These are phyloP conservation scores for Aegilops tauschii DNA, from an alignment of 176 grass and related monocot genomes.

Conservation along the genomic window DNA sequence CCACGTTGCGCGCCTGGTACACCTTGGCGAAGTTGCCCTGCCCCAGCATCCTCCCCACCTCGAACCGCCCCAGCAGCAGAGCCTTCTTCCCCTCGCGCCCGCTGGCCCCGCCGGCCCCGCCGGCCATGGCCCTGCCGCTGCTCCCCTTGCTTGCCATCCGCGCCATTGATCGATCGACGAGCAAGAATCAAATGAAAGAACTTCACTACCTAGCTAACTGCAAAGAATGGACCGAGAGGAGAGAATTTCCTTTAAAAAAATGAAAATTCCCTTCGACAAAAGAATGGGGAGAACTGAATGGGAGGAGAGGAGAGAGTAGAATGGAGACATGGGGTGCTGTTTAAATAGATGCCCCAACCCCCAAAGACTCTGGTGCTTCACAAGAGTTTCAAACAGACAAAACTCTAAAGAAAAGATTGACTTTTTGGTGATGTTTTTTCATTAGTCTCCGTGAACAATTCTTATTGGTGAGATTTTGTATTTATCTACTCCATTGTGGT, in stretches of 20 bases:
- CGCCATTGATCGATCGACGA: constrained; percentile 16
- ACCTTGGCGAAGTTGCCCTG: constrained; percentile 95
- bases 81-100: constrained; percentile 37
- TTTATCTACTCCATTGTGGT: neutral
- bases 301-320: constrained; percentile 19
- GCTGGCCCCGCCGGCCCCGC: neutral
- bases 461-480: neutral
- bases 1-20: constrained; percentile 74
- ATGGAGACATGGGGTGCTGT: neutral
- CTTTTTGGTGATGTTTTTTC: constrained; percentile 3
- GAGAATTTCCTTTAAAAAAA: neutral
- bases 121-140: neutral
- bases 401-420: constrained; percentile 32
- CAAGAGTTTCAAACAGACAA: neutral
- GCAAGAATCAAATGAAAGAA: neutral
- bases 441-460: neutral
- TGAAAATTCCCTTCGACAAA: neutral
- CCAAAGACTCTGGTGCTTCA: neutral
- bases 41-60: constrained; percentile 79
- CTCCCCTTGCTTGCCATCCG: constrained; percentile 33
- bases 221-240: neutral
- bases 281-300: neutral
- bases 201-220: neutral
- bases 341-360: constrained; percentile 29
- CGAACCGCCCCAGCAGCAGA: constrained; percentile 76